These are phyloP conservation scores for Sinapis alba DNA, from an alignment of 441 rosid species.

Conservation along the genomic window DNA sequence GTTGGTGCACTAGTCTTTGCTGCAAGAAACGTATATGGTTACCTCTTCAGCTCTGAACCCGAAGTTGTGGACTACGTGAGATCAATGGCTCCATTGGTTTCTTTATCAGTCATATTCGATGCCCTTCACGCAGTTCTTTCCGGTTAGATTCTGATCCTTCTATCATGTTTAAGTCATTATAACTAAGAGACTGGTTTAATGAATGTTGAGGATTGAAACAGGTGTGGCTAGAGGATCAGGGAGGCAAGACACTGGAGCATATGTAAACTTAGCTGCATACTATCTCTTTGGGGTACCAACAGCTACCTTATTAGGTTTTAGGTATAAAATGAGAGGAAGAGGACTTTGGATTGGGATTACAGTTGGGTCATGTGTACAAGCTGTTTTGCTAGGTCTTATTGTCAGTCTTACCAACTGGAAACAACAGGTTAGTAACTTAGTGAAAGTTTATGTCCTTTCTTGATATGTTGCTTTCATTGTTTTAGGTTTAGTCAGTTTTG, in stretches of 20 bases:
- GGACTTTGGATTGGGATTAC: conserved; percentile 66
- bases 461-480: neutral
- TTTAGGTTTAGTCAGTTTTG: neutral
- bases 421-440: conserved; percentile 48
- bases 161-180: neutral
- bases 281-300: conserved; percentile 56
- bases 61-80: conserved; percentile 73
- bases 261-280: conserved; percentile 54
- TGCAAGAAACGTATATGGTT: conserved; percentile 55
- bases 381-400: conserved; percentile 42
- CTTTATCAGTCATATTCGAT: conserved; percentile 57
- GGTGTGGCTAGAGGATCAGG: conserved; percentile 73
- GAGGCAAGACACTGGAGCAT: conserved; percentile 61
- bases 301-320: conserved; percentile 50
- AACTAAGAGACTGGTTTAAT: neutral
- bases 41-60: conserved; percentile 60
- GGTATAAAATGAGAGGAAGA: conserved; percentile 45
- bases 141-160: conserved; percentile 39
- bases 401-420: conserved; percentile 52
- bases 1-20: conserved; percentile 52
- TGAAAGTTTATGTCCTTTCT: conserved; percentile 12
- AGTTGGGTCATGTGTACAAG: conserved; percentile 49
- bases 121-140: conserved; percentile 68
- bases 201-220: conserved; percentile 25
- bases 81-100: conserved; percentile 65